Evolutionary conservation across 441 rosid species (phyloP).

Genomic region (Adansonia grandidieri): DNA sequence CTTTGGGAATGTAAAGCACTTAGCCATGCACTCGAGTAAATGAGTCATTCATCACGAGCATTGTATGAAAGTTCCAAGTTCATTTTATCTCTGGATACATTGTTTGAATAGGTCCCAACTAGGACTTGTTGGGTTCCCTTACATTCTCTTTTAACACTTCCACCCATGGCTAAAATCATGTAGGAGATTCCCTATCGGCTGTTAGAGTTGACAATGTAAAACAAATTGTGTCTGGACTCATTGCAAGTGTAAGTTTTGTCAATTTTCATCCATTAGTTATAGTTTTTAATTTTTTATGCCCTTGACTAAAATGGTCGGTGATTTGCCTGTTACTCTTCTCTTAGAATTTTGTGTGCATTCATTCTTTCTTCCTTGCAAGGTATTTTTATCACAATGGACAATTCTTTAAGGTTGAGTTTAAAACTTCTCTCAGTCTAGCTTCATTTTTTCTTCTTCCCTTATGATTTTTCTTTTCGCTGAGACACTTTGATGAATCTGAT

Average conservation of each 20-base stretch:
- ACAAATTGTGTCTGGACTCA: constrained; percentile 59
- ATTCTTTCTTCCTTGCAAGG: constrained; percentile 68
- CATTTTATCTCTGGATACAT: constrained; percentile 64
- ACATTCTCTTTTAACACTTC: constrained; percentile 39
- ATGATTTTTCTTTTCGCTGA: background rate
- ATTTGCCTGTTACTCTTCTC: constrained; percentile 25
- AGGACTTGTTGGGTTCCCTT: constrained; percentile 64
- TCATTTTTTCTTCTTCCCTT: background rate
- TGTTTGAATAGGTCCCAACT: constrained; percentile 70
- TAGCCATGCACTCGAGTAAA: constrained; percentile 79
- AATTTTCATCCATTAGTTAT: background rate
- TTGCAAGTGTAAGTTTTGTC: constrained; percentile 57
- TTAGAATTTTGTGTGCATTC: constrained; percentile 57
- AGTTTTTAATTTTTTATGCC: background rate
- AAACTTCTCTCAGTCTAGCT: background rate
- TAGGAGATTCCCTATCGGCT: constrained; percentile 38
- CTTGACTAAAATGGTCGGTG: constrained; percentile 7
- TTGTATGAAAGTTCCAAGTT: constrained; percentile 50
- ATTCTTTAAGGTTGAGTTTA: constrained; percentile 63
- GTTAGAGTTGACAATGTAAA: constrained; percentile 58
- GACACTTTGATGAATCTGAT: background rate
- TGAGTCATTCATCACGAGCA: constrained; percentile 54
- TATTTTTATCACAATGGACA: constrained; percentile 70
- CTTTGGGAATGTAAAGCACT: constrained; percentile 89
- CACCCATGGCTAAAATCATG: constrained; percentile 34